Evolutionary conservation across 2,329 filamentous ascomycete species (phyloP).

Genomic region (Ramularia collo-cygni): DNA sequence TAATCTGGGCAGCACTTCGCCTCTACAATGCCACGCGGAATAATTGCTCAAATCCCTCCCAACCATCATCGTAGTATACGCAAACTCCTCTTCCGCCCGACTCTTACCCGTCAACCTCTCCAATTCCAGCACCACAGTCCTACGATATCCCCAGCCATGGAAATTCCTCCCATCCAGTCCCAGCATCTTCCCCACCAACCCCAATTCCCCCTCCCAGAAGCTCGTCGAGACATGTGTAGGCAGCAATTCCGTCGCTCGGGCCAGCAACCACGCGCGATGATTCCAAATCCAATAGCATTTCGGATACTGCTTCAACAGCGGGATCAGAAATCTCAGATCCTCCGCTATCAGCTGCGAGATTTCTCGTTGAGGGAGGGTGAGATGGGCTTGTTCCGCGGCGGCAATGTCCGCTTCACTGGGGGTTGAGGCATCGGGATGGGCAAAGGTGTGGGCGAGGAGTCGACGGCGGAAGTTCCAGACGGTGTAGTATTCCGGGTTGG

Average conservation of each 20-base stretch:
- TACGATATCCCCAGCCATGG: slow-evolving; percentile 90
- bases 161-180: slow-evolving; percentile 83
- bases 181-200: slow-evolving; percentile 80
- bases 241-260: slow-evolving; percentile 61
- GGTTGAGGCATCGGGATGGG: slow-evolving; percentile 32
- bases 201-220: slow-evolving; percentile 81
- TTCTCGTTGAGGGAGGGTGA: slow-evolving; percentile 30
- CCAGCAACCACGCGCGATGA: slow-evolving; percentile 78
- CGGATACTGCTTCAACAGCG: slow-evolving; percentile 74
- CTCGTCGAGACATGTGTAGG: slow-evolving; percentile 49
- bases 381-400: slow-evolving; percentile 19
- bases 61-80: slow-evolving; percentile 88
- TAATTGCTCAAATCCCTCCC: slow-evolving; percentile 83
- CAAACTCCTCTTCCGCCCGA: slow-evolving; percentile 74
- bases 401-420: slow-evolving; percentile 17
- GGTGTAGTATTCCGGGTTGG: slow-evolving; percentile 85
- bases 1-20: slow-evolving; percentile 71
- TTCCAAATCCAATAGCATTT: slow-evolving; percentile 99
- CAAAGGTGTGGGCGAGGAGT: slow-evolving; percentile 57
- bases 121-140: slow-evolving; percentile 67
- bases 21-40: slow-evolving; percentile 91
- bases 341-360: slow-evolving; percentile 53
- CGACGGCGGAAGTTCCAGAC: slow-evolving; percentile 83
- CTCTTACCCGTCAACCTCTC: slow-evolving; percentile 47
- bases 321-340: slow-evolving; percentile 77